Conservation (phyloP, 768 basidiomycete genomes). For the Russula virescens region DNA sequence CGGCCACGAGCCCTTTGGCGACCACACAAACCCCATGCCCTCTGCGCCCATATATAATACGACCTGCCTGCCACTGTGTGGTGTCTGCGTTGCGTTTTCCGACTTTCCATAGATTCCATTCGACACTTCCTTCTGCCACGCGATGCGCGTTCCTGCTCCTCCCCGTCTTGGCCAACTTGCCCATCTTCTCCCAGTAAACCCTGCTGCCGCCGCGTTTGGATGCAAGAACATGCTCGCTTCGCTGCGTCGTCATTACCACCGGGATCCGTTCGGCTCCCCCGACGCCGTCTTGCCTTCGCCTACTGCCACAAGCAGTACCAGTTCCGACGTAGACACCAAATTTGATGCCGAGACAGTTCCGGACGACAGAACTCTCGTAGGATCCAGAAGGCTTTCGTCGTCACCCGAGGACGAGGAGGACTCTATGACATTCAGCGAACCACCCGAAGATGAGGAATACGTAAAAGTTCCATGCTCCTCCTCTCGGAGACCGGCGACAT, state of each 20-base stretch:
- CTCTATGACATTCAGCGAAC: neutral
- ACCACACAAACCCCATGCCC: constrained; percentile 15
- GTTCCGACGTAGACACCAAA: neutral
- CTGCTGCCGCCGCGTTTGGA: constrained; percentile 1
- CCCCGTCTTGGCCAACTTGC: constrained; percentile 10
- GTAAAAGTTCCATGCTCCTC: neutral
- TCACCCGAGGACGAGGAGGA: neutral
- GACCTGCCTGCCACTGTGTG: constrained; percentile 5
- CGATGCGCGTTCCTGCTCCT: constrained; percentile 17
- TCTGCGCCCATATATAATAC: constrained; percentile 14
- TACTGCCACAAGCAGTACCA: neutral
- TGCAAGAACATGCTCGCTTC: neutral
- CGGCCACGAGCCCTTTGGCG: constrained; percentile 7
- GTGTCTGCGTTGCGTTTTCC: constrained; percentile 5
- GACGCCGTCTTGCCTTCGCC: neutral
- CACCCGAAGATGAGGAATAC: neutral
- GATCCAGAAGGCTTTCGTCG: neutral
- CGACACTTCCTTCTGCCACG: constrained; percentile 9
- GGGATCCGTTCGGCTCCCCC: neutral
- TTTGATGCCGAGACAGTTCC: constrained; percentile 8
- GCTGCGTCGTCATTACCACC: constrained; percentile 2
- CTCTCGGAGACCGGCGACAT: neutral
- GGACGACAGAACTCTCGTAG: constrained; percentile 18
- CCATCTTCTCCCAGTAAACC: constrained; percentile 9
- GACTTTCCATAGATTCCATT: constrained; percentile 4